Percentiles rank a stretch among this genome's conserved stretches.
These are phyloP conservation scores for Talaromyces sp. DNA, from an alignment of 2,329 filamentous ascomycete genomes.

Conservation along the genomic window DNA sequence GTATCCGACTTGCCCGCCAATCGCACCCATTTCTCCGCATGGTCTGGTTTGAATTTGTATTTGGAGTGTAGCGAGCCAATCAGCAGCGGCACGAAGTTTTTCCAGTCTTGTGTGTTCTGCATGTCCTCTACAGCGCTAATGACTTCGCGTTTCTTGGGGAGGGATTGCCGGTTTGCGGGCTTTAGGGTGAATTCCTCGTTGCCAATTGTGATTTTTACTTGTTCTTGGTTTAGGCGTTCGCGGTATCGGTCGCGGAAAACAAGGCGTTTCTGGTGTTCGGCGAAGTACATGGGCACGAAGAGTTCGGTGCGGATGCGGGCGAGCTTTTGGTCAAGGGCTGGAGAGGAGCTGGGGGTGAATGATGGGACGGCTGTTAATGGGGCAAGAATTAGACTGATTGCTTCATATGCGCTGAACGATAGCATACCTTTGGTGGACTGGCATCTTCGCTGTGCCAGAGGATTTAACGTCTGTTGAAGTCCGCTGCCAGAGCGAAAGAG, in stretches of 20 bases:
- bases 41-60: constrained; percentile 23
- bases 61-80: constrained; percentile 34
- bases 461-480: constrained; percentile 31
- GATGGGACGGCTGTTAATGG: constrained; percentile 33
- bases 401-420: neutral
- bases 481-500: constrained; percentile 37
- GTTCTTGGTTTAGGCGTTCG: constrained; percentile 36
- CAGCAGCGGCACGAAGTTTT: constrained; percentile 41
- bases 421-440: constrained; percentile 31
- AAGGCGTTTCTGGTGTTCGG: constrained; percentile 35
- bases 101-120: constrained; percentile 37
- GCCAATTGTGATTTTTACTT: constrained; percentile 39
- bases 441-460: constrained; percentile 32
- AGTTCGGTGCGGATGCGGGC: constrained; percentile 41
- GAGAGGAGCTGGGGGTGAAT: constrained; percentile 38
- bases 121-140: constrained; percentile 34
- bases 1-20: constrained; percentile 36
- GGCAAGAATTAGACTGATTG: no score
- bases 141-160: constrained; percentile 34
- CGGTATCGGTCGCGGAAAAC: constrained; percentile 39
- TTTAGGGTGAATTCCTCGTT: constrained; percentile 39
- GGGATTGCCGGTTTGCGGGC: constrained; percentile 33
- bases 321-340: constrained; percentile 41
- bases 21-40: constrained; percentile 37
- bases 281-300: constrained; percentile 42